Conservation (phyloP, 176 grass and related monocot species). For the Zoysia pacifica region DNA sequence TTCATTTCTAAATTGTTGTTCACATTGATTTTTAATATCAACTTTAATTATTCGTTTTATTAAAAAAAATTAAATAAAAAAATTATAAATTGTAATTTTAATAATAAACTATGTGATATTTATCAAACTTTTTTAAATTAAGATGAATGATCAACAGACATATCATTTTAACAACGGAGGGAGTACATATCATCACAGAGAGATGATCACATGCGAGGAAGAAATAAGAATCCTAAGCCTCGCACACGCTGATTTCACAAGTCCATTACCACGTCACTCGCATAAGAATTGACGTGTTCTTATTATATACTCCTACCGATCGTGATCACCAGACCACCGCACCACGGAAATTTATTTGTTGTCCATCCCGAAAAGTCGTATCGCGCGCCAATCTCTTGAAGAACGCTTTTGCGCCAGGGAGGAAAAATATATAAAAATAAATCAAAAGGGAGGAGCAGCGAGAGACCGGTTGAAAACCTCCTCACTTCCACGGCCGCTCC, state of each 20-base stretch:
- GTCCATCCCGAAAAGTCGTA: constrained; percentile 47
- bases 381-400: constrained; percentile 42
- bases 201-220: constrained; percentile 30
- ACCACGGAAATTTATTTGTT: constrained; percentile 40
- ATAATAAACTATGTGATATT: too few relatives aligned
- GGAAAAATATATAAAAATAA: constrained; percentile 16
- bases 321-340: constrained; percentile 33
- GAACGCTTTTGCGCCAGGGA: constrained; percentile 28
- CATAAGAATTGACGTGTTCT: constrained; percentile 38
- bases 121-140: too few relatives aligned
- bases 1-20: too few relatives aligned
- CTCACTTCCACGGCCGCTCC: constrained; percentile 46
- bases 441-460: constrained; percentile 18
- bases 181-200: not conserved
- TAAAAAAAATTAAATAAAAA: too few relatives aligned
- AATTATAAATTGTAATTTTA: too few relatives aligned
- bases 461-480: constrained; percentile 43
- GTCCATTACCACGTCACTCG: constrained; percentile 28
- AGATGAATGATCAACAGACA: too few relatives aligned
- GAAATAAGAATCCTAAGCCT: constrained; percentile 12
- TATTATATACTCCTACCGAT: constrained; percentile 25
- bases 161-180: too few relatives aligned
- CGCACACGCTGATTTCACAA: not conserved
- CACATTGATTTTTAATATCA: too few relatives aligned
- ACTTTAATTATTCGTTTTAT: too few relatives aligned